Conservation (phyloP, 352 stramenopile genomes). For the Globisporangium parvum region DNA sequence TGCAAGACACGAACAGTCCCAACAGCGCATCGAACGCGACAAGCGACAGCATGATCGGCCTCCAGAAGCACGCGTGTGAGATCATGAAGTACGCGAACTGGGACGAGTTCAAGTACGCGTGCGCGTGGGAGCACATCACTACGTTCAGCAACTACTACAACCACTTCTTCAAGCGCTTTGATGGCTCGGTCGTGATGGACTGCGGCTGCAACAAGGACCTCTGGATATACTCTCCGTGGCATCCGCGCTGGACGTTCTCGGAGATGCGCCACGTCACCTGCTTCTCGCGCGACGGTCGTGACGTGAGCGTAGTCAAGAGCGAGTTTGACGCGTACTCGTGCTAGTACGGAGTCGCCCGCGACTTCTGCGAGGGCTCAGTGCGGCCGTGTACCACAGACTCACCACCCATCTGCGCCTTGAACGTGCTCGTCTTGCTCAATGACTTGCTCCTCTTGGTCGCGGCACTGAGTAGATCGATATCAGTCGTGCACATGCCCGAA, state of each 20-base stretch:
- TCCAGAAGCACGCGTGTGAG: background rate
- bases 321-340: background rate
- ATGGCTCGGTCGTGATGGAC: background rate
- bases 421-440: too few relatives aligned
- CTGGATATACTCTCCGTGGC: background rate
- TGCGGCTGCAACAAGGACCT: background rate
- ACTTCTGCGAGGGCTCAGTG: too few relatives aligned
- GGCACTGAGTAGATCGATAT: too few relatives aligned
- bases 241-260: background rate
- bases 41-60: background rate
- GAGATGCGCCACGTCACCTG: background rate
- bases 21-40: background rate
- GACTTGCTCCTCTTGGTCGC: too few relatives aligned
- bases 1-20: background rate
- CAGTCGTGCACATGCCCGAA: too few relatives aligned
- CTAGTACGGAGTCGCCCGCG: too few relatives aligned
- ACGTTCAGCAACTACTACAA: conserved; percentile 3
- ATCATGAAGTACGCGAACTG: conserved; percentile 9
- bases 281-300: background rate
- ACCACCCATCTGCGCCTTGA: too few relatives aligned
- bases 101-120: conserved; percentile 12
- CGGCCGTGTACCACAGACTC: too few relatives aligned
- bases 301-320: background rate
- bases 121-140: conserved; percentile 4
- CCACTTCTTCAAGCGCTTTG: conserved; percentile 6